Base-by-base conservation (phyloP, 2,329 filamentous ascomycete species). In the Penicillium olsonii region DNA sequence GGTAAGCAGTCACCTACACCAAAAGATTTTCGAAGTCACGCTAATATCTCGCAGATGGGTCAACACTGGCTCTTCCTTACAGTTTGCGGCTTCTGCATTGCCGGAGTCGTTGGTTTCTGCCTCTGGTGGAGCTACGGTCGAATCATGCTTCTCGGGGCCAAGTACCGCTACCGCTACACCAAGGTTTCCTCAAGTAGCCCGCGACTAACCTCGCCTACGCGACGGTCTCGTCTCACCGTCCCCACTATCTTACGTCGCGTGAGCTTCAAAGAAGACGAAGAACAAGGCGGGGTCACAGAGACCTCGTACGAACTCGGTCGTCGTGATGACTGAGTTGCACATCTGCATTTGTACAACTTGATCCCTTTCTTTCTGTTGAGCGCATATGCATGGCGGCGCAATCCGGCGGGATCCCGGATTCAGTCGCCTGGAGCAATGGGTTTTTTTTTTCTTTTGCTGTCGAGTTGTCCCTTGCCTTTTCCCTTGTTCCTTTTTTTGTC, bases 1-100 rank as follows among this genome's bases (percentile, higher is more conserved):
- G 82, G 76, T 80, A 68, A 60, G 72, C 63, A n/a, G 12, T 29
- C 27, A 12, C 27, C 9, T 12, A 11, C 27, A 29, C 12, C 10
- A 29, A 26, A 26, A 26, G 24, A 11, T 26, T 29, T 4, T 24
- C 22, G 22, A 24, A 8, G 7, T 4, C 7, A 6, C 29, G 29
- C 29, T 31, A 31, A 31, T 14, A 3, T 4, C 3, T n/a, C 29
- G 5, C 4, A 75, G 76, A 80, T 83, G 75, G 78, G 77, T 19
- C 74, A 75, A 53, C 77, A 83, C 59, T 83, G 80, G 80, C 59
- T 81, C 52, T 69, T 82, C 47, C 71, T 83, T 14, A 82, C 80
- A 3, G 65, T 78, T 18, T 59, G 75, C 19, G 79, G 79, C 18
- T 81, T 81, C 61, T 50, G 75, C 31, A 54, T 80, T 11, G 79